Base-by-base conservation (phyloP, 345 rosid genomes). In the Arabis alpina region DNA sequence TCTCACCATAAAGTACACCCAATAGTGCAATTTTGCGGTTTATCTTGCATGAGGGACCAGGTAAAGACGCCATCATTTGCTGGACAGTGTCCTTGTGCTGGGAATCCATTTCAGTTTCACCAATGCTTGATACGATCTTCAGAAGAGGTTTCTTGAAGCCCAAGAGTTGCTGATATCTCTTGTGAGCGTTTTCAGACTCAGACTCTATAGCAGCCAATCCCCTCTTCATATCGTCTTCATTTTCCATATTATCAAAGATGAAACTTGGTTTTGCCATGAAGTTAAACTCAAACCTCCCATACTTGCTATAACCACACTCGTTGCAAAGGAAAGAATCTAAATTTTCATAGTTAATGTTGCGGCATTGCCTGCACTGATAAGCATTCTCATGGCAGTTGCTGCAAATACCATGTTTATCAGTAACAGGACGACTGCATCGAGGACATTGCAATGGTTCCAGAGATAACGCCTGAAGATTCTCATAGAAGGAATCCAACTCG, bases 281-380 rank as follows among this genome's bases (percentile, higher is more conserved):
- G 79, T 94, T 91, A 76, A 94, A 94, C 80, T 94, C 99, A 80
- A 91, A 94, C 60, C 98, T 95, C 57, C 99, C 99, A 74, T 91
- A 91, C 78, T 94, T 94, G 90, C 99, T 91, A 57, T 84, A 94
- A 37, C 99, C 99, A 75, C 99, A 94, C 73, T 94, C 99, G 73
- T 94, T 94, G 82, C 99, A 94, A 57, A 94, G 86, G 79, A 91
- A 94, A 64, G 99, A 94, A 84, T 94, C 97, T 69, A 91, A 82
- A 83, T 89, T 94, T 73, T 94, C 99, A 62, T 94, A 94, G 76
- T 94, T 91, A 51, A 94, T 94, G 80, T 94, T 91, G 78, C 99
- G 99, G 72, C 99, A 94, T 78, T 94, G 98, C 84, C 99, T 84
- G 88, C 99, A 94, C 77, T 94, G 99, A 78, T 94, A 94, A 53